Percentiles rank a stretch among this genome's conserved stretches.
phyloP scores from a whole-genome alignment of 805 yeast genomes.

The Kodamaea neixiangensis region DNA sequence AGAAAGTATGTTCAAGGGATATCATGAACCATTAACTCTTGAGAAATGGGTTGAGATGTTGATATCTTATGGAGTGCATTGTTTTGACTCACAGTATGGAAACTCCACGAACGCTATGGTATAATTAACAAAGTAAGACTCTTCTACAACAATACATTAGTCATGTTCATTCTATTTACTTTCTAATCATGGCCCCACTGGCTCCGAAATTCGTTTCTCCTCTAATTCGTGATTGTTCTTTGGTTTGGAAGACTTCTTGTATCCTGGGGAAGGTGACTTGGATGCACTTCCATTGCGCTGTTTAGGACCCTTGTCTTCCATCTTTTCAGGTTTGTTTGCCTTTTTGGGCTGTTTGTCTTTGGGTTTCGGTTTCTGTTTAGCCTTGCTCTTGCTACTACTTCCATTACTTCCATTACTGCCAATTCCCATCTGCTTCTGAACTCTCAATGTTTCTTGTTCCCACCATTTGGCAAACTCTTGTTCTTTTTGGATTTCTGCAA shows the following conservation, averaged over 20 bases:
- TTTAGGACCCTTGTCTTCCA: not conserved
- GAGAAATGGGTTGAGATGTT: no score
- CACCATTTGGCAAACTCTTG: constrained; percentile 89
- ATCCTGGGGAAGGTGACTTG: not conserved
- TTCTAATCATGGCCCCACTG: not conserved
- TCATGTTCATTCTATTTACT: not conserved
- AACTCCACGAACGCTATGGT: no score
- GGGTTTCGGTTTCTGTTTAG: not conserved
- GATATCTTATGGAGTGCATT: no score
- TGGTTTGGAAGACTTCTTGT: not conserved
- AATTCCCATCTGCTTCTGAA: constrained; percentile 45
- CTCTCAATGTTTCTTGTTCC: constrained; percentile 71
- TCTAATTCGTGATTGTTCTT: not conserved
- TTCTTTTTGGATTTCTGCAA: constrained; percentile 76
- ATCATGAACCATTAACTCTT: no score
- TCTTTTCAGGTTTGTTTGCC: not conserved
- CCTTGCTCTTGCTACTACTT: constrained; percentile 4
- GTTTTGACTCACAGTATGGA: no score
- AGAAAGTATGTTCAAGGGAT: no score
- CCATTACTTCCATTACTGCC: constrained; percentile 7
- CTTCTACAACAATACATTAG: no score
- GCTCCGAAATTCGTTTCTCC: not conserved
- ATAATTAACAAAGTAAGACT: no score
- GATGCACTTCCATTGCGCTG: not conserved
- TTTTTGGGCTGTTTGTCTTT: not conserved